Base-by-base conservation (phyloP, 306 rosid genomes). In the Lagenaria siceraria region DNA sequence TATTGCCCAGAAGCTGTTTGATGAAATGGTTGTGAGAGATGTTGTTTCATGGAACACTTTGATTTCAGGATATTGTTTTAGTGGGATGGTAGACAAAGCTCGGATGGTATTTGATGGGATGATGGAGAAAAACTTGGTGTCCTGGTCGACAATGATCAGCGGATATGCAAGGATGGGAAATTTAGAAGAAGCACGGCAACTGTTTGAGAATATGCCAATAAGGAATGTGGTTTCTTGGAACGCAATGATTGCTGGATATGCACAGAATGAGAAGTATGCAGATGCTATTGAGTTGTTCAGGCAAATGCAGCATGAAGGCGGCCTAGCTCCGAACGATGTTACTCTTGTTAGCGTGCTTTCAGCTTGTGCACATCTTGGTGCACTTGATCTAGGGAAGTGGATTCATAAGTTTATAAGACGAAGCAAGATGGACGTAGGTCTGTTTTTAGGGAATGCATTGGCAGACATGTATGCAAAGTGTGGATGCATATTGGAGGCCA, bases 371-470 rank as follows among this genome's bases (percentile, higher is more conserved):
- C 81, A 83, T 73, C 86, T 80, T 65, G 86, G 86, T 17, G 86
- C 86, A 5, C 83, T 83, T 78, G 86, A 83, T 77, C 55, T 80
- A 60, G 86, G 86, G 60, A 83, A 72, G 68, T 83, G 86, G 84
- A 78, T 83, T 63, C 65, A 83, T 13, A 56, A 49, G 65, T 77
- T 77, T 73, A 83, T 83, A 71, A 80, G 78, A 77, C 59, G 66
- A 55, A 64, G 56, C 9, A 75, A 40, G 49, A 77, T 80, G 77
- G 77, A 73, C 7, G 43, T 83, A 7, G 77, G 81, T 8, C 49
- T 83, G 19, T 80, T 77, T 52, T 77, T 83, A 72, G 83, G 86
- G 35, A 83, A 83, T 71, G 86, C 86, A 24, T 59, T 83, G 38
- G 81, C 83, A 1, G 82, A 83, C 78, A 83, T 83, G 86, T 77